Percentiles rank a stretch among this genome's conserved stretches.
phyloP scores from a whole-genome alignment of 371 early-diverging fungal genomes.

The Mortierella sp. region DNA sequence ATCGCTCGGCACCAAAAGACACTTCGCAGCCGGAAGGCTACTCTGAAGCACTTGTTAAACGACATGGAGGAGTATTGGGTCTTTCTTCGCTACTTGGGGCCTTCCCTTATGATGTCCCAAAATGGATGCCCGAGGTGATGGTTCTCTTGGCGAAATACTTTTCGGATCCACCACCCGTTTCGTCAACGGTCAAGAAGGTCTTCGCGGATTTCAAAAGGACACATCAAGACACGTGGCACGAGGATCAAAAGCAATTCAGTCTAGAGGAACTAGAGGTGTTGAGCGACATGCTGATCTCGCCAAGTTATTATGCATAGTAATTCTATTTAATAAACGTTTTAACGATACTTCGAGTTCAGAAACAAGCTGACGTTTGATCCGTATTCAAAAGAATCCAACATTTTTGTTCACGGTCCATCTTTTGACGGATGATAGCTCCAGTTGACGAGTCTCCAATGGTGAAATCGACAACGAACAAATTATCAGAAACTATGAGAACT shows the following conservation, averaged over 20 bases:
- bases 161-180: conserved; percentile 90
- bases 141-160: conserved; percentile 80
- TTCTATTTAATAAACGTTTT: background rate
- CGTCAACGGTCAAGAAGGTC: conserved; percentile 85
- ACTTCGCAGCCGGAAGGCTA: conserved; percentile 64
- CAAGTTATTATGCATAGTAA: conserved; percentile 79
- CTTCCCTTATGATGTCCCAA: conserved; percentile 93
- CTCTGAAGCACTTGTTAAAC: conserved; percentile 72
- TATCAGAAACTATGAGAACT: too few relatives aligned
- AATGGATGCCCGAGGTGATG: conserved; percentile 90
- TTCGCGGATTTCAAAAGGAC: conserved; percentile 94
- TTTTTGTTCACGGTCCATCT: too few relatives aligned
- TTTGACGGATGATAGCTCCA: too few relatives aligned
- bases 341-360: too few relatives aligned
- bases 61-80: conserved; percentile 92
- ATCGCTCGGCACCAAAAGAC: conserved; percentile 53
- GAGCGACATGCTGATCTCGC: conserved; percentile 90
- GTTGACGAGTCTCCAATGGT: too few relatives aligned
- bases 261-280: conserved; percentile 83
- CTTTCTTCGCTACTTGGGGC: conserved; percentile 87
- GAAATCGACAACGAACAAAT: too few relatives aligned
- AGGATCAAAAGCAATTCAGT: conserved; percentile 83
- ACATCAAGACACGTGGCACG: conserved; percentile 95
- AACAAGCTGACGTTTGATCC: too few relatives aligned
- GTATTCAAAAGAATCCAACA: too few relatives aligned